phyloP scores from a whole-genome alignment of 352 stramenopile species.

The Detonula confervacea region DNA sequence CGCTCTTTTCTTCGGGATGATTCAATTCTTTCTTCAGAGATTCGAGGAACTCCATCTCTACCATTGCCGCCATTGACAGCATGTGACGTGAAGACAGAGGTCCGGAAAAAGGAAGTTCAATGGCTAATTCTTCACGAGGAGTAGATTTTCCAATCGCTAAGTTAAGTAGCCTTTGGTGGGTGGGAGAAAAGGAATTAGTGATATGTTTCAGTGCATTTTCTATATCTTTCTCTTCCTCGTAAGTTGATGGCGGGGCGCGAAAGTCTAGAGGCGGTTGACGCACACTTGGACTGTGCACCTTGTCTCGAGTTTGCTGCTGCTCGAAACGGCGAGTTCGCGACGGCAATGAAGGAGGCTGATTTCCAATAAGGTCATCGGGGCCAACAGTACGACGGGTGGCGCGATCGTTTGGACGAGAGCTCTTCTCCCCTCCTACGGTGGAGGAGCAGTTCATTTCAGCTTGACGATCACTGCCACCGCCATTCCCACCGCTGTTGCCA shows the following conservation, averaged over 20 bases:
- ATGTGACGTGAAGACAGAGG: conserved; percentile 34
- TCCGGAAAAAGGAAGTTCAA: conserved; percentile 18
- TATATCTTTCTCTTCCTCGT: conserved; percentile 23
- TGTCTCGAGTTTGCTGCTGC: conserved; percentile 15
- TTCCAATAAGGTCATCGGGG: conserved; percentile 2
- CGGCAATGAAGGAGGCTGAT: conserved; percentile 1
- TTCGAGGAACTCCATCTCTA: conserved; percentile 43
- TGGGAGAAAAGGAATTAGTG: conserved; percentile 20
- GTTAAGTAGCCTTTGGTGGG: conserved; percentile 30
- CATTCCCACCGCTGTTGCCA: conserved; percentile 1
- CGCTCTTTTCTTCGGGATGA: conserved; percentile 34
- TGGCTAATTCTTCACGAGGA: neutral
- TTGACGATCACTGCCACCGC: conserved; percentile 6
- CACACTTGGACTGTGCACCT: neutral
- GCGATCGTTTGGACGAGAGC: conserved; percentile 12
- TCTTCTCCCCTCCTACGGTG: neutral
- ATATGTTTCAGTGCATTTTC: conserved; percentile 22
- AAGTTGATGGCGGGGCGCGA: neutral
- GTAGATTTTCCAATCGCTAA: conserved; percentile 21
- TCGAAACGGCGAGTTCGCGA: conserved; percentile 2
- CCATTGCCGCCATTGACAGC: conserved; percentile 24
- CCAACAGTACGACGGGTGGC: conserved; percentile 6
- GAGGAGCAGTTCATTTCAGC: conserved; percentile 9
- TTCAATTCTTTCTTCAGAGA: conserved; percentile 43
- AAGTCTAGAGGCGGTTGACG: conserved; percentile 7